Percentiles rank a stretch among this genome's conserved stretches.
phyloP scores from a whole-genome alignment of 306 rosid genomes.

The Cucumis cinereus region DNA sequence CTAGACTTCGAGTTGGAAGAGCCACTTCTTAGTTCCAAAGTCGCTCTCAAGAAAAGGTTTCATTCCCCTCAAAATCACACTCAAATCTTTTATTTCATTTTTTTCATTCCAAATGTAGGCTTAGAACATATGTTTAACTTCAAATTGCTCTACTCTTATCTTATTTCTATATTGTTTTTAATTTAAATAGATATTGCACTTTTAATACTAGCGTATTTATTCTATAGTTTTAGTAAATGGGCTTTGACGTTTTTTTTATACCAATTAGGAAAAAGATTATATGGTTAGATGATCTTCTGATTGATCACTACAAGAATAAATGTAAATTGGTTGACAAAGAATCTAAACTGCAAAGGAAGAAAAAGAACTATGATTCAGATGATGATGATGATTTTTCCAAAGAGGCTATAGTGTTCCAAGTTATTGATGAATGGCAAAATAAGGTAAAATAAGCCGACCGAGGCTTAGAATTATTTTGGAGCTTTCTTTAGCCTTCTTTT shows the following conservation, averaged over 20 bases:
- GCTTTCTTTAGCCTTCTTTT: not conserved
- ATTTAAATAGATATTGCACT: not conserved
- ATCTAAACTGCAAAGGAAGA: constrained; percentile 20
- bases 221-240: not conserved
- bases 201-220: not conserved
- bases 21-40: constrained; percentile 22
- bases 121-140: not conserved
- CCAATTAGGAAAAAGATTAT: constrained; percentile 61
- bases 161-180: not conserved
- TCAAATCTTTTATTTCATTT: not conserved
- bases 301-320: constrained; percentile 58
- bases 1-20: constrained; percentile 68
- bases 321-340: constrained; percentile 39
- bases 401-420: constrained; percentile 43
- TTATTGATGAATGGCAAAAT: constrained; percentile 60
- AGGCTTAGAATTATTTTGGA: too few relatives aligned
- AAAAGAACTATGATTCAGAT: constrained; percentile 22
- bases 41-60: constrained; percentile 42
- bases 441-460: too few relatives aligned
- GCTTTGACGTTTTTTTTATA: not conserved
- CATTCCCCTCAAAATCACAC: not conserved
- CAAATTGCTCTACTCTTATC: not conserved
- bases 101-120: not conserved
- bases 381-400: constrained; percentile 46
- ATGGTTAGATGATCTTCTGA: constrained; percentile 80